phyloP scores from a whole-genome alignment of 148 eudicot species.

The Persicaria tinctoria region DNA sequence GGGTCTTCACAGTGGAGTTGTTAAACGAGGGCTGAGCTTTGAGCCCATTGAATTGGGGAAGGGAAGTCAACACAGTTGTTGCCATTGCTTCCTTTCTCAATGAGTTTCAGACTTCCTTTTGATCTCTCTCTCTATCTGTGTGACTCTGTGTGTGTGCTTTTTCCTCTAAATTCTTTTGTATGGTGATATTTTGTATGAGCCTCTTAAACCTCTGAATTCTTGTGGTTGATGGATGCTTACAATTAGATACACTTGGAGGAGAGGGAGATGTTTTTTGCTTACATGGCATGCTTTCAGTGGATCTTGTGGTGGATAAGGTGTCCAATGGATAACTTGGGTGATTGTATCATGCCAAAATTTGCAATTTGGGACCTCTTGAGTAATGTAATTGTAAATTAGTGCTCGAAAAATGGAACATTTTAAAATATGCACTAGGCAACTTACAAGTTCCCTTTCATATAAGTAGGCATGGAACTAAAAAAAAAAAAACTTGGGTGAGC shows the following conservation, averaged over 20 bases:
- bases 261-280: constrained; percentile 18
- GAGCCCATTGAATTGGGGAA: constrained; percentile 60
- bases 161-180: neutral
- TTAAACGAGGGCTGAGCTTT: constrained; percentile 35
- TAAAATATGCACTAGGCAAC: neutral
- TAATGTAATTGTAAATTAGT: neutral
- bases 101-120: neutral
- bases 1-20: constrained; percentile 33
- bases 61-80: constrained; percentile 31
- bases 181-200: constrained; percentile 12
- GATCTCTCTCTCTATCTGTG: neutral
- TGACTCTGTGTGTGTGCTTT: neutral
- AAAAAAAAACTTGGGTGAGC: too few relatives aligned
- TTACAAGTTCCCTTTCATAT: neutral
- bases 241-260: neutral
- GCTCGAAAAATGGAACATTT: neutral
- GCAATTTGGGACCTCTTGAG: neutral
- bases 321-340: constrained; percentile 3
- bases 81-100: constrained; percentile 16
- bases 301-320: constrained; percentile 27
- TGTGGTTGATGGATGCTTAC: constrained; percentile 17
- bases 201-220: constrained; percentile 15
- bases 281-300: constrained; percentile 32
- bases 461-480: too few relatives aligned
- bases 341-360: neutral